phyloP scores from a whole-genome alignment of 495 filamentous ascomycete species.

The Collariella sp. region DNA sequence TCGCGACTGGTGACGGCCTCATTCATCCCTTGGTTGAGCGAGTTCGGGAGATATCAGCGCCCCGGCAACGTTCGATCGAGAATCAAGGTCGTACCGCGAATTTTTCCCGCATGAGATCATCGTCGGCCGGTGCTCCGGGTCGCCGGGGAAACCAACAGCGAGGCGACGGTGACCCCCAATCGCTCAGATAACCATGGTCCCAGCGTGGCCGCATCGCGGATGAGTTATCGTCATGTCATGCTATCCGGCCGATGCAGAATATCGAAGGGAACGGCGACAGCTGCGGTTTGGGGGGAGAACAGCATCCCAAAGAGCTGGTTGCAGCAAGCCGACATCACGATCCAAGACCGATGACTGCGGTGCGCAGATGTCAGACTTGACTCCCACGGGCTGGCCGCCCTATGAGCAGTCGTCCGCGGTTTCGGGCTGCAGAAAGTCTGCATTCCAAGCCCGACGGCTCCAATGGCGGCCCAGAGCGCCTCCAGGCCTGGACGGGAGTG shows the following conservation, averaged over 20 bases:
- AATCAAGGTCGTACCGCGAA: not conserved
- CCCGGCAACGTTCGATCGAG: slow-evolving; percentile 4
- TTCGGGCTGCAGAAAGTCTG: slow-evolving; percentile 22
- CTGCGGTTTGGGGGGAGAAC: not conserved
- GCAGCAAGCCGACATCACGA: not conserved
- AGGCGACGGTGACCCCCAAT: not conserved
- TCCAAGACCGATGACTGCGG: slow-evolving; percentile 21
- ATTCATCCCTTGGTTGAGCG: not conserved
- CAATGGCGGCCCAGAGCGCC: slow-evolving; percentile 16
- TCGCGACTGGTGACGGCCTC: slow-evolving; percentile 5
- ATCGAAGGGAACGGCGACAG: not conserved
- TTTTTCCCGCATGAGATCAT: slow-evolving; percentile 16
- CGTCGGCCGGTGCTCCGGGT: slow-evolving; percentile 6
- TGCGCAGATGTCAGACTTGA: slow-evolving; percentile 7
- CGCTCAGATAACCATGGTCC: too few relatives aligned
- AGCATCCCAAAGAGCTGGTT: not conserved
- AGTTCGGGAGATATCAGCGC: slow-evolving; percentile 1
- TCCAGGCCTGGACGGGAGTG: slow-evolving; percentile 14
- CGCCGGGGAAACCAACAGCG: slow-evolving; percentile 7
- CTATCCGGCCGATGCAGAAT: not conserved
- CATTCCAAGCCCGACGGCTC: slow-evolving; percentile 21
- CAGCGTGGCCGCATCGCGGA: too few relatives aligned
- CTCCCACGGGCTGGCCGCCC: slow-evolving; percentile 15
- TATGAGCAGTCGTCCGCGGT: slow-evolving; percentile 17
- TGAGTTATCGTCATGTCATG: not conserved